Base-by-base conservation (phyloP, 768 basidiomycete species). In the Lenzites betulinus region DNA sequence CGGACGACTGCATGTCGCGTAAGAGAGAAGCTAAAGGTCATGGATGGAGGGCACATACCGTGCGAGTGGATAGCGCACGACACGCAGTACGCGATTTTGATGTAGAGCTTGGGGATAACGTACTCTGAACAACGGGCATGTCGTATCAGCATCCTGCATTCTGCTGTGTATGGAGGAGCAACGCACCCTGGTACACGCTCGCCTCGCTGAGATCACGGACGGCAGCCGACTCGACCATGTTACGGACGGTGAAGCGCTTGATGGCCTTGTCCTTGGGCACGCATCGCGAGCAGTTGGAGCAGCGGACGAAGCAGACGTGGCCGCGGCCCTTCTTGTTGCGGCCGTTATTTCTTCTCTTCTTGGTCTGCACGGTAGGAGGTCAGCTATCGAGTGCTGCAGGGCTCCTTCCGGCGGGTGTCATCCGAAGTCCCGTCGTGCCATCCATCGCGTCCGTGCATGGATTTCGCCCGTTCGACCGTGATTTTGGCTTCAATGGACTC, bases 301-400 rank as follows among this genome's bases (percentile, higher is more conserved):
- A 99, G 71, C 97, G 91, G 74, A 99, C 85, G 76, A 92, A 93
- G 65, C 77, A 83, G 76, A 94, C 92, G 78, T 97, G 95, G 76
- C 96, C 97, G 73, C 97, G 94, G 71, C 95, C 94, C 76, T 95
- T 93, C 85, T 98, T 97, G 94, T 97, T 98, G 72, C 97, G 94
- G 69, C 96, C 97, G 75, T 89, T 89, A 84, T 92, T 94, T 92
- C 95, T 90, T 93, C 95, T 89, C 83, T 98, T 97, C 85, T 95
- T 96, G 69, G 95, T 98, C 95, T 96, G 74, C 57, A 66, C 47
- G 51, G 42, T 59, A 56, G 16, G 22, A 48, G 36, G 64, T 71
- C 55, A 71, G 70, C 62, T 58, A 25, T 51, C 44, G 28, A 44
- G 53, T 48, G 13, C 42, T 41, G 39, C 22, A 50, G n/a, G 13